Base-by-base conservation (phyloP, 345 rosid genomes). In the Schrenkiella parvula region DNA sequence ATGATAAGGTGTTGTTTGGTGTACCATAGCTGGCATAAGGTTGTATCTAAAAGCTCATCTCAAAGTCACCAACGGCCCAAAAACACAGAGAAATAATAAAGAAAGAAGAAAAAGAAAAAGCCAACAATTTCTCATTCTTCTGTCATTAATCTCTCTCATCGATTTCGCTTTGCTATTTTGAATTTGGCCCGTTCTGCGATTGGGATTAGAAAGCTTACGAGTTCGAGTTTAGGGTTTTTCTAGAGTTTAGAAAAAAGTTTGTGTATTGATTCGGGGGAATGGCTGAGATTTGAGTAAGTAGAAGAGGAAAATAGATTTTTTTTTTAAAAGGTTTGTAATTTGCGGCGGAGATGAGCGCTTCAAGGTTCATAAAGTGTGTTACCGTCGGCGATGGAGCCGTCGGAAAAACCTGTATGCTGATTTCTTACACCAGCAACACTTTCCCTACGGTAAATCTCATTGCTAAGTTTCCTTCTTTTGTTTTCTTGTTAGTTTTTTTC, bases 381-480 rank as follows among this genome's bases (percentile, higher is more conserved):
- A 93, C 98, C 31, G 98, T 93, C 76, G 97, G 98, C 68, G 98
- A 93, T 42, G 97, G 96, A 5, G 98, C 97, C 39, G 98, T 93
- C 48, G 98, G 97, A 15, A 93, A 93, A 72, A 93, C 98, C 14
- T 91, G 98, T 83, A 68, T 93, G 89, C 86, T 93, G 66, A 90
- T 90, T 74, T 93, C 98, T 61, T 93, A 93, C 75, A 90, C 97
- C 65, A 93, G 98, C 87, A 93, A 93, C 85, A 89, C 97, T 71
- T 93, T 90, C 76, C 97, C 98, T 43, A 93, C 92, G 86, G 98
- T 93, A 76, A 53, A 21, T 10, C 19, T 39, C 53, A 6, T 66
- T 13, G 8, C 35, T 13, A 70, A 70, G 43, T 5, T 51, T 37
- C 19, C 3, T 62, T 23, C 42, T 37, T n/a, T 58, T 67, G 11